These are phyloP conservation scores for Fusarium nisikadoi DNA, from an alignment of 2,329 filamentous ascomycete genomes.

Conservation along the genomic window DNA sequence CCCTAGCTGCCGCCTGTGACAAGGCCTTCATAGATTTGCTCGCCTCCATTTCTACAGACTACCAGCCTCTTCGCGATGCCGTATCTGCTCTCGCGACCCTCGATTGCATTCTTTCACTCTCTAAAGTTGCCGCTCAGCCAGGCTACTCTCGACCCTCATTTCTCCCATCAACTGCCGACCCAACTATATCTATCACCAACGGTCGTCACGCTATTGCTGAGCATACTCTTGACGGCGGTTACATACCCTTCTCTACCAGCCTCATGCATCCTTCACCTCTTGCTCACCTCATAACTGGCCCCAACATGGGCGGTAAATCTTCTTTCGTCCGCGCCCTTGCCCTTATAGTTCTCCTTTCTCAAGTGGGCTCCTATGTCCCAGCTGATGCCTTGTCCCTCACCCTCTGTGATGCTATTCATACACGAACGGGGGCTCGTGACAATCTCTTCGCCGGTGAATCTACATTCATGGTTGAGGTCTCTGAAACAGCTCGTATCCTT, in stretches of 20 bases:
- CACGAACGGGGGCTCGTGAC: slow-evolving; percentile 94
- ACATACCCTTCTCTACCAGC: slow-evolving; percentile 89
- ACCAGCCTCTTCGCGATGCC: slow-evolving; percentile 89
- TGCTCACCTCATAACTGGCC: slow-evolving; percentile 90
- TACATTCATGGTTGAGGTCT: slow-evolving; percentile 98
- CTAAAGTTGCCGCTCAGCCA: slow-evolving; percentile 83
- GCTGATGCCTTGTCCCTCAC: slow-evolving; percentile 79
- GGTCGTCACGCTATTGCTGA: slow-evolving; percentile 97
- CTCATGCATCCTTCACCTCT: slow-evolving; percentile 74
- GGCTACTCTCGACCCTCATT: slow-evolving; percentile 85
- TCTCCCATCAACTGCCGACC: slow-evolving; percentile 68
- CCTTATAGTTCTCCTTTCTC: slow-evolving; percentile 91
- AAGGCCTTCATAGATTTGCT: slow-evolving; percentile 80
- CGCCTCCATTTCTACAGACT: slow-evolving; percentile 79
- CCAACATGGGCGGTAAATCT: slow-evolving; percentile 99
- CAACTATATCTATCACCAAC: slow-evolving; percentile 68
- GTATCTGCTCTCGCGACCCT: slow-evolving; percentile 86
- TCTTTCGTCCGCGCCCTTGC: slow-evolving; percentile 94
- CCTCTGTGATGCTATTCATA: slow-evolving; percentile 90
- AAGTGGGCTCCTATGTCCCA: slow-evolving; percentile 94
- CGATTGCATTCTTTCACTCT: slow-evolving; percentile 89
- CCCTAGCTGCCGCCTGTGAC: slow-evolving; percentile 91
- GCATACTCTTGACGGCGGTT: slow-evolving; percentile 83
- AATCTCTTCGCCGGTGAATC: slow-evolving; percentile 95
- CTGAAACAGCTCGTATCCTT: slow-evolving; percentile 90